Conservation (phyloP, 176 grass and related monocot species). For the Carex scoparia region DNA sequence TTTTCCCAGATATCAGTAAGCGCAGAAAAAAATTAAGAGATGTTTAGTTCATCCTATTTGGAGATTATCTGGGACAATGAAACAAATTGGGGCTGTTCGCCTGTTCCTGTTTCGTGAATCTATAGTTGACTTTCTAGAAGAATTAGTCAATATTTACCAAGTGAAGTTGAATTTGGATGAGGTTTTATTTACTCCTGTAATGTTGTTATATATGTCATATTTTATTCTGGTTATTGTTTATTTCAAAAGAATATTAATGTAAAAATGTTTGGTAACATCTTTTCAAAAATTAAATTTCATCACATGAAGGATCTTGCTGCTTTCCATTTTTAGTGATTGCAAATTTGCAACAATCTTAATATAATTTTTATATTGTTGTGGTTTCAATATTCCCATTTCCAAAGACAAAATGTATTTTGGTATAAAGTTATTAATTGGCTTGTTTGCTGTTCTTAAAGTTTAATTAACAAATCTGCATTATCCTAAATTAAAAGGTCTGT, state of each 20-base stretch:
- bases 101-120: not conserved
- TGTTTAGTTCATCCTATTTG: constrained; percentile 17
- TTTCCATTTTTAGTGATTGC: not conserved
- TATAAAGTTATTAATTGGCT: not conserved
- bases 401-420: not conserved
- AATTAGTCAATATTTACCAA: not conserved
- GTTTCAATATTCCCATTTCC: not conserved
- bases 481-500: not conserved
- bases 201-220: not conserved
- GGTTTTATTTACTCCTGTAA: not conserved
- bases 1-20: constrained; percentile 1
- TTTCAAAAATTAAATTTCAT: not conserved
- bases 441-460: not conserved
- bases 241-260: not conserved
- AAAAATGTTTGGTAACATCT: not conserved
- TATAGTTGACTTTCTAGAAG: not conserved
- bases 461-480: not conserved
- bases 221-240: not conserved
- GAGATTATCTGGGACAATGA: not conserved
- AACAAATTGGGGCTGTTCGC: not conserved
- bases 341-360: not conserved
- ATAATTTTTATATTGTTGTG: not conserved
- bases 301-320: not conserved
- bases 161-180: not conserved
- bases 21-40: not conserved